These are phyloP conservation scores for Hypseocharis bilobata DNA, from an alignment of 441 rosid genomes.

Conservation along the genomic window DNA sequence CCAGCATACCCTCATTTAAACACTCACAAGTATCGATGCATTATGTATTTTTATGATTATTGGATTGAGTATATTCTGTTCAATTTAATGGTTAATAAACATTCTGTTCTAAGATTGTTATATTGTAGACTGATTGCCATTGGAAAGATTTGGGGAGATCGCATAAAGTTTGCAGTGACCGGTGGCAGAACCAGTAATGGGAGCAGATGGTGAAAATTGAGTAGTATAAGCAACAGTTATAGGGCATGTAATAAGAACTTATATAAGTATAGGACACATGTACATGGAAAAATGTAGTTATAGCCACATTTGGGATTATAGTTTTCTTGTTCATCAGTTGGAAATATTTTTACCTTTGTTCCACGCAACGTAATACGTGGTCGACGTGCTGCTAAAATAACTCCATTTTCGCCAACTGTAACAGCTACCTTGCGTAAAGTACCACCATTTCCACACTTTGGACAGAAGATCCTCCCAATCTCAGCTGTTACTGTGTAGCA, in stretches of 20 bases:
- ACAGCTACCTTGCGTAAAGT: conserved; percentile 76
- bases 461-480: conserved; percentile 72
- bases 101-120: too few species aligned
- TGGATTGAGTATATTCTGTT: not conserved
- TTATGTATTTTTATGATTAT: not conserved
- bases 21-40: not conserved
- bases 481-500: conserved; percentile 80
- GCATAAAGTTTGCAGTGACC: too few species aligned
- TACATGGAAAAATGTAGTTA: not conserved
- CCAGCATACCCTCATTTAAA: not conserved
- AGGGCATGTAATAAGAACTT: too few species aligned
- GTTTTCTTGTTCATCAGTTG: not conserved
- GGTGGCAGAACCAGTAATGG: too few species aligned
- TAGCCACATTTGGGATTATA: not conserved
- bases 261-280: too few species aligned
- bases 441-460: conserved; percentile 92
- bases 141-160: too few species aligned
- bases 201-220: too few species aligned
- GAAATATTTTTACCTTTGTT: conserved; percentile 56
- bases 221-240: too few species aligned
- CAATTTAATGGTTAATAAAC: not conserved
- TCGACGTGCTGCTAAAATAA: conserved; percentile 48
- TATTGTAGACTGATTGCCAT: too few species aligned
- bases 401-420: conserved; percentile 74
- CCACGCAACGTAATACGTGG: conserved; percentile 69